Conservation (phyloP, 2,329 filamentous ascomycete genomes). For the Leptographium flavum region DNA sequence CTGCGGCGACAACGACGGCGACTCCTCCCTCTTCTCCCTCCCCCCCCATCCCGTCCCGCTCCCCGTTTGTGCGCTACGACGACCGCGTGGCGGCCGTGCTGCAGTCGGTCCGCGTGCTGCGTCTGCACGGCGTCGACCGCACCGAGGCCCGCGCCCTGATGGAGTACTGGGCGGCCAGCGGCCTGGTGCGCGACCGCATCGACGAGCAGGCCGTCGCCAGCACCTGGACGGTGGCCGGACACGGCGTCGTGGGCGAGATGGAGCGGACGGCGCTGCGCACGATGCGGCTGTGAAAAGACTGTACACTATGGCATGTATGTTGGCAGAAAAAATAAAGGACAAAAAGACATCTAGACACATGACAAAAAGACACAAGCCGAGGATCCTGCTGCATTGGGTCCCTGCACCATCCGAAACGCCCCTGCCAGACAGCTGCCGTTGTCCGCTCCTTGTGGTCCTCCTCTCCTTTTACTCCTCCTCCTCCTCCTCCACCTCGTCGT, state of each 20-base stretch:
- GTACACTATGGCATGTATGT: no score
- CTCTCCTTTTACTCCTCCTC: conserved; percentile 20
- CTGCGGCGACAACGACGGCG: background rate
- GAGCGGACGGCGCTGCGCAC: conserved; percentile 48
- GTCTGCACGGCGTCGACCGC: conserved; percentile 55
- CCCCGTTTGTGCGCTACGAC: conserved; percentile 43
- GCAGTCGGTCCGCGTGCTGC: conserved; percentile 34
- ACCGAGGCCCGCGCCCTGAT: conserved; percentile 64
- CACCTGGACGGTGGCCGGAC: conserved; percentile 72
- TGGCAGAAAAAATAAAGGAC: no score
- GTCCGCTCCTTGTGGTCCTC: background rate
- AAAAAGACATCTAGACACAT: no score
- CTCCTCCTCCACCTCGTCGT: conserved; percentile 32
- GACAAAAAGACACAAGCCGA: no score
- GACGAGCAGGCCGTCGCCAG: conserved; percentile 59
- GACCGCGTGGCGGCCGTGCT: conserved; percentile 38
- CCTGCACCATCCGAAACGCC: no score
- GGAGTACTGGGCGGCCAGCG: conserved; percentile 88
- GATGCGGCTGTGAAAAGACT: conserved; percentile 26
- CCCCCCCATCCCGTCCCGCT: no score
- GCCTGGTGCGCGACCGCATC: conserved; percentile 56
- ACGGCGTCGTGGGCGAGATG: conserved; percentile 74
- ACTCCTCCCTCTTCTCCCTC: conserved; percentile 7
- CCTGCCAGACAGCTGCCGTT: no score
- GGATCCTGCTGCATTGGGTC: no score